Base-by-base conservation (phyloP, 768 basidiomycete genomes). In the Leccinum disarticulatum region DNA sequence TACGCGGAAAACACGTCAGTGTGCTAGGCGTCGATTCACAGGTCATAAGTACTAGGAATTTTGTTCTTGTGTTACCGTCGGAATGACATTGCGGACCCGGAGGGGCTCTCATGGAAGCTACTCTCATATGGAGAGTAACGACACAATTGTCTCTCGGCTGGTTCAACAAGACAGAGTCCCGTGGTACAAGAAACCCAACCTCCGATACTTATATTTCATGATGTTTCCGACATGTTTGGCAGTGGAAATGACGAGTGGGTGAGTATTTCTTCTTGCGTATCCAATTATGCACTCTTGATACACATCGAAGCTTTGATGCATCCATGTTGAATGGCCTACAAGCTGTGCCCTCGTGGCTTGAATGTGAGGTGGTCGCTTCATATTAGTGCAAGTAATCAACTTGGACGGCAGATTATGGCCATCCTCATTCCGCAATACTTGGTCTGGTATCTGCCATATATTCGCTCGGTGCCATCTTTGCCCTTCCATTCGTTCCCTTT, bases 301-400 rank as follows among this genome's bases (percentile, higher is more conserved):
- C 10, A 43, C n/a, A 15, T 43, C 43, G 10, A 43, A 64, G 64
- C 2, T 63, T 63, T 14, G 49, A 64, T 6, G 81, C 82, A 0
- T 82, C 83, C 5, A 85, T 85, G 84, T 77, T 85, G 68, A 87
- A 85, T 64, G 83, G 83, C 46, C 68, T 87, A 33, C 84, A 87
- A 66, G 82, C 83, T 0, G 84, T 87, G 13, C 70, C 78, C 22
- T 80, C 82, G 0, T 87, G 83, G 83, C 77, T 81, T 61, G 72
- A 70, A 5, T 85, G 85, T 85, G 55, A 61, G 79, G 60, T 7
- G 3, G 6, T 4, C 3, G 4, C 3, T 25, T 31, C 6, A 48
- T 25, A 19, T 57, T 43, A 41, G 38, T 41, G 4, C 36, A 43
- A 19, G 2, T 4, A 10, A 13, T 33, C 58, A 13, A 57, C 43